Conservation (phyloP, 768 basidiomycete species). For the Pleurotus sapidus region DNA sequence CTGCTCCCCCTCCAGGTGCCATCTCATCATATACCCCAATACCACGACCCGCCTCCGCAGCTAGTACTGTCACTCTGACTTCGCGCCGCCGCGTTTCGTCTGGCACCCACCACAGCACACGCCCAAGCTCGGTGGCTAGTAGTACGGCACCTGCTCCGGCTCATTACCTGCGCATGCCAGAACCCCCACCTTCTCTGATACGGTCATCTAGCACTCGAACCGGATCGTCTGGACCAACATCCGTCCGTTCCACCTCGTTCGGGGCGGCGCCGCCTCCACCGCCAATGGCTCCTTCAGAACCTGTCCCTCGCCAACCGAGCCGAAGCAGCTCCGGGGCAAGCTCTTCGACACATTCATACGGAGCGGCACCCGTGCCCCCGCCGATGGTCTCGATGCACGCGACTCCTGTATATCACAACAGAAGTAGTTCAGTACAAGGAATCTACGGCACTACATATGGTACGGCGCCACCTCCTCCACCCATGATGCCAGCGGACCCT, state of each 20-base stretch:
- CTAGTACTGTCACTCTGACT: background rate
- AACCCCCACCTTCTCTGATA: background rate
- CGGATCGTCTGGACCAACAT: background rate
- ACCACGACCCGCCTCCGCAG: background rate
- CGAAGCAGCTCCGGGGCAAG: background rate
- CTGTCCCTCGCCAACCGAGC: background rate
- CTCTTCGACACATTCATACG: conserved; percentile 33
- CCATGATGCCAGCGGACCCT: background rate
- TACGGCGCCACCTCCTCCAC: background rate
- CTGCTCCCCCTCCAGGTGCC: background rate
- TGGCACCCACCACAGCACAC: background rate
- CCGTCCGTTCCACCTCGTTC: background rate
- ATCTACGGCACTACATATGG: background rate
- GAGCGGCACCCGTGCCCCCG: conserved; percentile 32
- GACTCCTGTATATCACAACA: background rate
- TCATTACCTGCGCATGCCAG: conserved; percentile 4
- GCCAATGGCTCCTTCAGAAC: background rate
- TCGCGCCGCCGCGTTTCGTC: no score
- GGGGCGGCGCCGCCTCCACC: conserved; percentile 2
- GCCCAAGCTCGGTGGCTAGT: background rate
- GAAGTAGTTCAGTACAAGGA: background rate
- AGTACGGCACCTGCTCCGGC: background rate
- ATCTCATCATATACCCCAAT: background rate
- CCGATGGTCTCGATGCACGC: background rate
- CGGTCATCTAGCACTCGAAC: background rate